Conservation (phyloP, 495 filamentous ascomycete species). For the Filosporella fistucella region DNA sequence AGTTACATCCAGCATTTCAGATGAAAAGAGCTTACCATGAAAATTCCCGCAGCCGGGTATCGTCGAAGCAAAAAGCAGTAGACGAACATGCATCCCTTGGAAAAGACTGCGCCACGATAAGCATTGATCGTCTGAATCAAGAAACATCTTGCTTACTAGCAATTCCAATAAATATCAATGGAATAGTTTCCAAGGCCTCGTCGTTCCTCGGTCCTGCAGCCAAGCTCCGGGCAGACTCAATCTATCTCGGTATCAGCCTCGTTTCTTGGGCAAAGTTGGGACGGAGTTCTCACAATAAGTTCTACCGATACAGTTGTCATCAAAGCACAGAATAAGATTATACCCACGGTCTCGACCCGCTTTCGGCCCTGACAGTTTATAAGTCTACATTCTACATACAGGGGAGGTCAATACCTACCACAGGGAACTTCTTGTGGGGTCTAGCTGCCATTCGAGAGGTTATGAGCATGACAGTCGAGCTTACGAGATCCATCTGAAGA, state of each 20-base stretch:
- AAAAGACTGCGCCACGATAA: slow-evolving; percentile 31
- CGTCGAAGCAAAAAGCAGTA: slow-evolving; percentile 46
- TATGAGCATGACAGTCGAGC: slow-evolving; percentile 50
- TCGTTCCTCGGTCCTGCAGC: slow-evolving; percentile 33
- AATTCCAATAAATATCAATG: slow-evolving; percentile 44
- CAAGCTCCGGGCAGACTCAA: slow-evolving; percentile 44
- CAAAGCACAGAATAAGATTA: slow-evolving; percentile 54
- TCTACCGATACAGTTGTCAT: slow-evolving; percentile 54
- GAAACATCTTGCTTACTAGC: slow-evolving; percentile 46
- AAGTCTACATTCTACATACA: slow-evolving; percentile 2
- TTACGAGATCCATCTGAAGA: slow-evolving; percentile 52
- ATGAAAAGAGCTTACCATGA: slow-evolving; percentile 33
- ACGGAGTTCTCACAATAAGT: slow-evolving; percentile 33
- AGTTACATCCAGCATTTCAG: neutral
- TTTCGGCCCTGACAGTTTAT: slow-evolving; percentile 39
- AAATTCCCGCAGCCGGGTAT: slow-evolving; percentile 49
- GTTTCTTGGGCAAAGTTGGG: neutral
- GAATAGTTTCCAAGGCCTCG: slow-evolving; percentile 40
- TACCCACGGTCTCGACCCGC: slow-evolving; percentile 50
- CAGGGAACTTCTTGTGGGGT: slow-evolving; percentile 53
- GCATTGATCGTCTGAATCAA: too few species aligned
- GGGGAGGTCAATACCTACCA: slow-evolving; percentile 27
- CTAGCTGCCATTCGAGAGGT: slow-evolving; percentile 45
- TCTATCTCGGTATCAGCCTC: slow-evolving; percentile 20
- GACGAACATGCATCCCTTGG: slow-evolving; percentile 41